phyloP scores from a whole-genome alignment of 163 green algal species.

The Chlorella variabilis region DNA sequence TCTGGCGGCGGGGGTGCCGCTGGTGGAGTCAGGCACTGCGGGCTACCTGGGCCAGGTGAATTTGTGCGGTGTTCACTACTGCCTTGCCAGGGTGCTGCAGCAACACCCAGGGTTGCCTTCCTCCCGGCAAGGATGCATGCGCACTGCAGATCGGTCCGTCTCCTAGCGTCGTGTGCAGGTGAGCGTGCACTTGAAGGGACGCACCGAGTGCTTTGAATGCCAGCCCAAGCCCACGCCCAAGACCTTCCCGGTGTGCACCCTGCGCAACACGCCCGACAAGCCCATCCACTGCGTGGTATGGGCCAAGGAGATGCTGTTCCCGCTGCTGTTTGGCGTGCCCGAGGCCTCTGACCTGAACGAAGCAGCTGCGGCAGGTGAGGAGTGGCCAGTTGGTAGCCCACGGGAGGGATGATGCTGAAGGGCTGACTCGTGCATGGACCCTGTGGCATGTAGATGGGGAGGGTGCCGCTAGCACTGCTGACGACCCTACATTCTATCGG shows the following conservation, averaged over 20 bases:
- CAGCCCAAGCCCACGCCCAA: constrained; percentile 86
- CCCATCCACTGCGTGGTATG: constrained; percentile 99
- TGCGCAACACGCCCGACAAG: constrained; percentile 98
- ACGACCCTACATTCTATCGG: constrained; percentile 77
- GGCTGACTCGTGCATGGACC: neutral
- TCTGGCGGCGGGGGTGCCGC: constrained; percentile 85
- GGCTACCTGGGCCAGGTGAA: constrained; percentile 94
- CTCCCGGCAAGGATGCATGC: too few species aligned
- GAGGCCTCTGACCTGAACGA: constrained; percentile 76
- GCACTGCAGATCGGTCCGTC: too few species aligned
- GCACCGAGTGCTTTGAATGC: constrained; percentile 97
- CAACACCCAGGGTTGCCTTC: too few species aligned
- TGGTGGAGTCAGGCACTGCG: constrained; percentile 95
- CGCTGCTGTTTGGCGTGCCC: constrained; percentile 86
- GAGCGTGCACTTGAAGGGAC: constrained; percentile 83
- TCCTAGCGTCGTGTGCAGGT: too few species aligned
- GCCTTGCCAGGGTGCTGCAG: neutral
- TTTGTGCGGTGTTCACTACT: too few species aligned
- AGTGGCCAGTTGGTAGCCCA: neutral
- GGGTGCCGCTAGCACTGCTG: constrained; percentile 8
- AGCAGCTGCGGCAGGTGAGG: neutral
- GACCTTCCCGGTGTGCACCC: constrained; percentile 95
- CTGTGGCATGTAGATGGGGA: neutral
- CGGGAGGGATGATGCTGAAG: too few species aligned
- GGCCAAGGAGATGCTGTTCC: constrained; percentile 98